phyloP scores from a whole-genome alignment of 1,139 yeast genomes.

The Scheffersomyces lignicola region DNA sequence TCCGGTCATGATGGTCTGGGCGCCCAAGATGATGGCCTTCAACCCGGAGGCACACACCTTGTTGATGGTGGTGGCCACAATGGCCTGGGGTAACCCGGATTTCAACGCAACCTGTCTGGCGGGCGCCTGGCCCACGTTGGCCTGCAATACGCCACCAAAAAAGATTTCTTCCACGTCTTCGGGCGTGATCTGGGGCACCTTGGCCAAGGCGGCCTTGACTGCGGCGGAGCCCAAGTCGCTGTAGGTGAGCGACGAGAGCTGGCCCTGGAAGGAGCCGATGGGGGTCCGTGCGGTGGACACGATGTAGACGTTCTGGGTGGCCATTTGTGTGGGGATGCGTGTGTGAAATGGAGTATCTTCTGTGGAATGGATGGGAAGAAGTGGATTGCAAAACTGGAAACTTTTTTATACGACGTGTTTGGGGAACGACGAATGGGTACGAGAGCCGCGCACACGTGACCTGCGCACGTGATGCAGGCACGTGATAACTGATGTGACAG shows the following conservation, averaged over 20 bases:
- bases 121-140: conserved; percentile 95
- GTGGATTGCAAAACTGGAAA: too few species aligned
- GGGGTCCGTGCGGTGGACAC: conserved; percentile 94
- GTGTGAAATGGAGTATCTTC: conserved; percentile 4
- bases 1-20: conserved; percentile 87
- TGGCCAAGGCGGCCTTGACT: conserved; percentile 81
- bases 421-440: too few species aligned
- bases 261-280: conserved; percentile 89
- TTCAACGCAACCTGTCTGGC: conserved; percentile 96
- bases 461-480: too few species aligned
- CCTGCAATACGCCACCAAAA: conserved; percentile 91
- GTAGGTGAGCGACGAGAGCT: conserved; percentile 69
- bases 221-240: conserved; percentile 91
- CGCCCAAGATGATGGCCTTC: conserved; percentile 87
- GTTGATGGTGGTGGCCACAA: conserved; percentile 87
- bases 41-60: conserved; percentile 97
- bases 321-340: too few species aligned
- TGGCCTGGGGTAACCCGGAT: conserved; percentile 77
- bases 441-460: too few species aligned
- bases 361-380: too few species aligned
- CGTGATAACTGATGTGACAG: too few species aligned
- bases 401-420: too few species aligned
- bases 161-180: conserved; percentile 82
- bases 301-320: conserved; percentile 62
- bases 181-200: conserved; percentile 80